Base-by-base conservation (phyloP, 805 yeast species). In the Candida broadrunensis region DNA sequence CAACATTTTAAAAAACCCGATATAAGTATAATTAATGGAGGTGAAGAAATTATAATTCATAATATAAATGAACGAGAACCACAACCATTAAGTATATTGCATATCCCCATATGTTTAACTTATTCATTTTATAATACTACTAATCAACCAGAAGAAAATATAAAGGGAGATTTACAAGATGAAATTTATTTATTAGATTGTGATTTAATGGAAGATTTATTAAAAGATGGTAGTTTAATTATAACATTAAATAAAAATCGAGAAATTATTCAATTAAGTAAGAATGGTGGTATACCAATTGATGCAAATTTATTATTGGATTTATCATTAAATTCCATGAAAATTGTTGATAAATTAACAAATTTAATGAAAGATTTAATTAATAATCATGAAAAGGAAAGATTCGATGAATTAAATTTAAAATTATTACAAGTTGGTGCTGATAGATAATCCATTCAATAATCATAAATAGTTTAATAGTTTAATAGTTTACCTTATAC, bases 261-360 rank as follows among this genome's bases (percentile, higher is more conserved):
- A 49, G 99, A 93, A 54, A 70, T 93, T 6, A 90, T 96, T 36
- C 99, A 93, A 58, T 73, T 93, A 21, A 75, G 85, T 33, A 93
- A 91, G 56, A 86, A 89, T 24, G 99, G 98, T 37, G 97, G 96
- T 0, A 67, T 86, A 35, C 86, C 90, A 5, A 78, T 91, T 48
- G 90, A 87, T 53, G 88, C 93, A 0, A 55, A 74, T 27, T 67
- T 75, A 19, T 64, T 91, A 37, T 68, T 88, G 70, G 79, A 81
- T 19, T 83, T 93, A 57, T 75, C 85, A 24, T 77, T 76, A 43
- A 67, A 73, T 42, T 93, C 96, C 1, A 79, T 77, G 52, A 57
- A 60, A 3, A 73, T 82, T 24, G 93, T 88, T 7, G 81, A 78
- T 41, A 54, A 58, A 19, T 55, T 86, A 43, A 86, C 96, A 0